These are phyloP conservation scores for Geosmithia morbida DNA, from an alignment of 2,329 filamentous ascomycete species.

Conservation along the genomic window DNA sequence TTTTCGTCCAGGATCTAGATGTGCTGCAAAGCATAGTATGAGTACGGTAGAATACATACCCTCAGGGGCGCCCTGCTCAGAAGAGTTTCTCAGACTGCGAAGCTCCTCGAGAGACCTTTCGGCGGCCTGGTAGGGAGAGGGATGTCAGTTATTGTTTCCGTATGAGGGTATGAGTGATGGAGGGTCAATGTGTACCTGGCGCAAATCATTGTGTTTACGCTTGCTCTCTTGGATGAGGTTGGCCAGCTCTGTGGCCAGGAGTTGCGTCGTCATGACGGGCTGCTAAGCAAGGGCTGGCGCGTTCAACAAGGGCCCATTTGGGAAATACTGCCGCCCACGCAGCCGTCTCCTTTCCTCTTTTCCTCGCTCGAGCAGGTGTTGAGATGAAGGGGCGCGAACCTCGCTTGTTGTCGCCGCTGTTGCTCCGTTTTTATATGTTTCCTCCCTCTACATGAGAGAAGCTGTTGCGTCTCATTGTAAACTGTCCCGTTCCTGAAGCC, in stretches of 20 bases:
- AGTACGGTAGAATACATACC: slow-evolving; percentile 13
- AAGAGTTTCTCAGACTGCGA: slow-evolving; percentile 31
- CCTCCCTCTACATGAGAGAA: neutral
- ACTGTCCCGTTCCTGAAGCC: neutral
- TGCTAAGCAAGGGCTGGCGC: neutral
- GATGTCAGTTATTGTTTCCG: neutral
- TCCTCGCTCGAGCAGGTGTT: too few species aligned
- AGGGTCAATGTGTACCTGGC: slow-evolving; percentile 42
- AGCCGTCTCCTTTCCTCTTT: neutral
- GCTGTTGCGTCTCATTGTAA: neutral
- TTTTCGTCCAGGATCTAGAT: neutral
- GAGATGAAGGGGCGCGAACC: too few species aligned
- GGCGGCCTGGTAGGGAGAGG: slow-evolving; percentile 48
- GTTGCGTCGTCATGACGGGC: slow-evolving; percentile 72
- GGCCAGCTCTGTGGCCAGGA: slow-evolving; percentile 74
- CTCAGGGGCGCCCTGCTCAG: slow-evolving; percentile 23
- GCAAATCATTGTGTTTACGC: slow-evolving; percentile 80
- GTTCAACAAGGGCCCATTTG: neutral
- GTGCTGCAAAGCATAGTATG: too few species aligned
- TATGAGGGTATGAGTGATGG: neutral
- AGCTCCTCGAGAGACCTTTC: slow-evolving; percentile 89
- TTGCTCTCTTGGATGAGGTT: slow-evolving; percentile 94
- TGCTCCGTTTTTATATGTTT: too few species aligned
- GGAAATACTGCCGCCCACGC: neutral
- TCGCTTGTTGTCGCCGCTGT: too few species aligned